Evolutionary conservation across 495 filamentous ascomycete species (phyloP).

Genomic region (Lophiotrema nucula): DNA sequence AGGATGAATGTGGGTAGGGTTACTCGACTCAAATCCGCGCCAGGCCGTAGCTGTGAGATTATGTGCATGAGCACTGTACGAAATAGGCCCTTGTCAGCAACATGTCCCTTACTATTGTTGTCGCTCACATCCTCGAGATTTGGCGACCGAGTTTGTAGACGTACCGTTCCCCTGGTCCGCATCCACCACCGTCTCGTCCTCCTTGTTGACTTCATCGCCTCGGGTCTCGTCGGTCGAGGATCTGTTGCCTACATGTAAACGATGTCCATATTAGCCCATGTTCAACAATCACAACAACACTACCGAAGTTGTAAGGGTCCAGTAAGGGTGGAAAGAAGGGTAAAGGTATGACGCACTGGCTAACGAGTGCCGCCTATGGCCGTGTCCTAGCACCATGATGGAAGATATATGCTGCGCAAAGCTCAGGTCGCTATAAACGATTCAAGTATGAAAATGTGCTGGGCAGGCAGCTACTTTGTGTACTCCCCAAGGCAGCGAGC

Average conservation of each 20-base stretch:
- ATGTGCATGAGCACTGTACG: slow-evolving; percentile 81
- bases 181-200: slow-evolving; percentile 80
- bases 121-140: too few species aligned
- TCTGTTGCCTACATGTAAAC: slow-evolving; percentile 45
- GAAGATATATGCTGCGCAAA: slow-evolving; percentile 1
- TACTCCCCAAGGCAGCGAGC: slow-evolving; percentile 11
- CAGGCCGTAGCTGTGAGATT: slow-evolving; percentile 92
- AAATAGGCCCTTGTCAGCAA: not conserved
- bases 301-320: too few species aligned
- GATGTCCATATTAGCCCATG: not conserved
- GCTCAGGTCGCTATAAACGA: not conserved
- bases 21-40: slow-evolving; percentile 91
- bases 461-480: too few species aligned
- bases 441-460: not conserved
- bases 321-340: not conserved
- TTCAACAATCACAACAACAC: too few species aligned
- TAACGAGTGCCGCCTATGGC: slow-evolving; percentile 36
- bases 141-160: not conserved
- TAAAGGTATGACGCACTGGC: slow-evolving; percentile 24
- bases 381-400: slow-evolving; percentile 39
- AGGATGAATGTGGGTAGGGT: slow-evolving; percentile 97
- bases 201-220: slow-evolving; percentile 46
- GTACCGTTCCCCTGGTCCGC: slow-evolving; percentile 70
- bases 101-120: not conserved
- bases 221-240: slow-evolving; percentile 56